Base-by-base conservation (phyloP, 768 basidiomycete genomes). In the Tylopilus cervinicoccineus region DNA sequence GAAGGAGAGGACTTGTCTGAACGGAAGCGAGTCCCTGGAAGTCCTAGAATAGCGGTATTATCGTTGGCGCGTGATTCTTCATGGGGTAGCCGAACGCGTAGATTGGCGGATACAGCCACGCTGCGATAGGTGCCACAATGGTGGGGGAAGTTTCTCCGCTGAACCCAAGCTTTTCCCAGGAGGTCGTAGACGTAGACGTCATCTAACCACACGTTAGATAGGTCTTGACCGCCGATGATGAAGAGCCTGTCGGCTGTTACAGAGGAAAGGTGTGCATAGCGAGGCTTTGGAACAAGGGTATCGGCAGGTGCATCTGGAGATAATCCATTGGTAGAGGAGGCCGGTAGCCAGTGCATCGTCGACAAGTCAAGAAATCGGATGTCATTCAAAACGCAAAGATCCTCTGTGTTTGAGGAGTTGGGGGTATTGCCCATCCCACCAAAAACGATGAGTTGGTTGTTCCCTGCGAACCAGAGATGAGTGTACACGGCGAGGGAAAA, bases 71-170 rank as follows among this genome's bases (percentile, higher is more conserved):
- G 73, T 33, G 66, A 55, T 52, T 89, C 86, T 10, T 84, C 79
- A 45, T 84, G 81, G 2, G 85, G 72, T 32, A 83, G 70, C 27
- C 89, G 84, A 40, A 93, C 84, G 38, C 77, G 75, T 51, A 76
- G 74, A 51, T 73, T 73, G 11, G 86, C 81, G 2, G 89, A 84
- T 17, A 94, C 86, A 1, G 92, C 91, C 22, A 97, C 90, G 56
- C 88, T 90, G 45, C 95, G 86, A 67, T 98, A 98, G 0, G 94
- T 94, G 4, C 95, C 95, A 63, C 92, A 93, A 69, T 97, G 93
- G n/a, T 90, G 80, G 1, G 88, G 88, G 58, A 93, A 93, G 51
- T 83, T 80, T 41, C 86, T 82, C 29, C 80, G 74, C 58, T 86
- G 84, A 0, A 90, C 77, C 94, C 95, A 98, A 6, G 76, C 72